A percentile compares a stretch with the other conserved stretches of the same genome.
These are phyloP conservation scores for Fusarium sp. DNA, from an alignment of 2,329 filamentous ascomycete species.

Conservation along the genomic window DNA sequence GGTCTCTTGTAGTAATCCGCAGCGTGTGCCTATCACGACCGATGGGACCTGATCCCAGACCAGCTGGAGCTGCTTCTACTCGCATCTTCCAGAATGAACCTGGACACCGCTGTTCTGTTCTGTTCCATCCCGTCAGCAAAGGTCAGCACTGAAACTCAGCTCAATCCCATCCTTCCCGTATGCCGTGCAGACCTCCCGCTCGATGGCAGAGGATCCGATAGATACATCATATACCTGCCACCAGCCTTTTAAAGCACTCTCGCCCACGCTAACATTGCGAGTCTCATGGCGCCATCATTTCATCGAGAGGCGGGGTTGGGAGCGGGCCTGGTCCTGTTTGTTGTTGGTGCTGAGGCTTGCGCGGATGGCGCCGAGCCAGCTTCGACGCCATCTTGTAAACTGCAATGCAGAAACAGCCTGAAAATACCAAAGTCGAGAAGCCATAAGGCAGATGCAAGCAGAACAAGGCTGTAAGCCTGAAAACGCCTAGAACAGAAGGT, in stretches of 20 bases:
- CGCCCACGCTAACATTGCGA: neutral
- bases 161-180: neutral
- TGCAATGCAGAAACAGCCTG: conserved; percentile 6
- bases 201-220: neutral
- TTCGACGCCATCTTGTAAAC: conserved; percentile 7
- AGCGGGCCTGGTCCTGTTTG: neutral
- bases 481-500: conserved; percentile 19
- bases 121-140: conserved; percentile 1
- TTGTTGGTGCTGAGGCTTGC: conserved; percentile 4
- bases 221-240: neutral
- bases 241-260: neutral
- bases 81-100: conserved; percentile 18
- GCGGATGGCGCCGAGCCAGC: conserved; percentile 27
- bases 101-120: conserved; percentile 31
- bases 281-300: conserved; percentile 25
- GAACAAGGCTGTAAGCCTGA: conserved; percentile 5
- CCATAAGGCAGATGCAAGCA: conserved; percentile 3
- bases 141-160: neutral
- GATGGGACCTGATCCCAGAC: conserved; percentile 11
- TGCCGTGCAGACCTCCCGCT: neutral
- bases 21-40: conserved; percentile 33
- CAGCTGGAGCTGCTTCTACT: conserved; percentile 13
- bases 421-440: conserved; percentile 23
- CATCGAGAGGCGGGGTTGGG: conserved; percentile 24
- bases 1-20: conserved; percentile 30